These are phyloP conservation scores for Trichoderma virens DNA, from an alignment of 495 filamentous ascomycete species.

Conservation along the genomic window DNA sequence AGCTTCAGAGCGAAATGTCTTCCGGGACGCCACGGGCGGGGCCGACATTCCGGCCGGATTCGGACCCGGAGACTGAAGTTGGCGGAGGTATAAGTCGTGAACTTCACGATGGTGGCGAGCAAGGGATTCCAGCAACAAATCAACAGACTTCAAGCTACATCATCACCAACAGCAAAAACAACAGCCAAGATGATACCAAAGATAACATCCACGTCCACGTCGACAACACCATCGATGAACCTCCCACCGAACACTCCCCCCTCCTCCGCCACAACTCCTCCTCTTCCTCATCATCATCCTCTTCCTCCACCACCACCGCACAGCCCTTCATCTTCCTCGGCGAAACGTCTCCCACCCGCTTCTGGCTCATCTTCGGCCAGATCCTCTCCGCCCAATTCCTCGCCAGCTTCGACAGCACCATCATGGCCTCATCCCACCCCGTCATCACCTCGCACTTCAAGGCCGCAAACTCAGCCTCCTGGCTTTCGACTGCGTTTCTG, in stretches of 20 bases:
- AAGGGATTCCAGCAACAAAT: neutral
- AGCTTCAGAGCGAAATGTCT: neutral
- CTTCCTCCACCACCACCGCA: neutral
- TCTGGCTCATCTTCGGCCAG: constrained; percentile 31
- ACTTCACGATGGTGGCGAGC: neutral
- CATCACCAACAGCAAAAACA: neutral
- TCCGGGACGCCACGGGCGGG: neutral
- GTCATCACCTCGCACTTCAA: constrained; percentile 75
- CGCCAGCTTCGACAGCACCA: constrained; percentile 60
- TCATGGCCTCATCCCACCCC: constrained; percentile 77
- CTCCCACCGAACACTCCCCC: neutral
- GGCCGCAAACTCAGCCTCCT: constrained; percentile 66
- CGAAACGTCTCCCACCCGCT: constrained; percentile 26
- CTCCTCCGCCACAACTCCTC: neutral
- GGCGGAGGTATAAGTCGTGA: neutral
- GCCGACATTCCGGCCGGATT: neutral
- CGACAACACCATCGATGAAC: neutral
- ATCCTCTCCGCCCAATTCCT: constrained; percentile 34
- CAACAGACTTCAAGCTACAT: neutral
- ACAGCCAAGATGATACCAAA: too few species aligned
- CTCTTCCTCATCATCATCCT: neutral
- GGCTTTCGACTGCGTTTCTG: constrained; percentile 73
- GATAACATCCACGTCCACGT: too few species aligned
- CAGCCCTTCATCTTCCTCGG: constrained; percentile 24
- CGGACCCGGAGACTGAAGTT: neutral